Evolutionary conservation across 768 basidiomycete genomes (phyloP).

Genomic region (Mycena vitilis): DNA sequence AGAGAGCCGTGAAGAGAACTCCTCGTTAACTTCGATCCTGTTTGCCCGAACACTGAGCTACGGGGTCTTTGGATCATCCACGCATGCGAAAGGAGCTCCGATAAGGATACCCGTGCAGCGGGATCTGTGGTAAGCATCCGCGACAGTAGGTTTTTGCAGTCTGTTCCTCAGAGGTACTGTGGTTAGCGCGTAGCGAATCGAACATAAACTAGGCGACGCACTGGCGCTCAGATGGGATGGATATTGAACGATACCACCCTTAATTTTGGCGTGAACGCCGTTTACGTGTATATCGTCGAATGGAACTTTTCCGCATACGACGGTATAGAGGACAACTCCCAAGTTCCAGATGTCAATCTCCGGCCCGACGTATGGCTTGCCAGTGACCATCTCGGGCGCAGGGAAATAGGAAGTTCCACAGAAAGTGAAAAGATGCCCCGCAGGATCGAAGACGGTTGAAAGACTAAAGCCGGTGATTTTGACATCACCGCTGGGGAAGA

Average conservation of each 20-base stretch:
- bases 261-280: constrained; percentile 96
- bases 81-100: constrained; percentile 87
- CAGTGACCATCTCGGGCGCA: constrained; percentile 94
- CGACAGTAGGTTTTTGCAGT: constrained; percentile 92
- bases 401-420: constrained; percentile 98
- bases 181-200: not conserved
- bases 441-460: constrained; percentile 92
- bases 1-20: not conserved
- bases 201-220: constrained; percentile 49
- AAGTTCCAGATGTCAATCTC: constrained; percentile 99
- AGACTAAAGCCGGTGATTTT: constrained; percentile 99
- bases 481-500: constrained; percentile 96
- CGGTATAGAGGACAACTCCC: constrained; percentile 95
- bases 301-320: constrained; percentile 97
- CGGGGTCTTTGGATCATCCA: constrained; percentile 78
- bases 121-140: constrained; percentile 97
- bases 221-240: constrained; percentile 94
- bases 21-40: not conserved
- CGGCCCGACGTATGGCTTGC: constrained; percentile 94
- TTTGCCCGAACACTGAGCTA: too few relatives aligned
- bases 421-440: constrained; percentile 85
- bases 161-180: constrained; percentile 53
- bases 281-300: constrained; percentile 99
- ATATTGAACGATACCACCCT: constrained; percentile 94
- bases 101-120: constrained; percentile 76